Base-by-base conservation (phyloP, 2,329 filamentous ascomycete species). In the Hansfordia pulvinata region DNA sequence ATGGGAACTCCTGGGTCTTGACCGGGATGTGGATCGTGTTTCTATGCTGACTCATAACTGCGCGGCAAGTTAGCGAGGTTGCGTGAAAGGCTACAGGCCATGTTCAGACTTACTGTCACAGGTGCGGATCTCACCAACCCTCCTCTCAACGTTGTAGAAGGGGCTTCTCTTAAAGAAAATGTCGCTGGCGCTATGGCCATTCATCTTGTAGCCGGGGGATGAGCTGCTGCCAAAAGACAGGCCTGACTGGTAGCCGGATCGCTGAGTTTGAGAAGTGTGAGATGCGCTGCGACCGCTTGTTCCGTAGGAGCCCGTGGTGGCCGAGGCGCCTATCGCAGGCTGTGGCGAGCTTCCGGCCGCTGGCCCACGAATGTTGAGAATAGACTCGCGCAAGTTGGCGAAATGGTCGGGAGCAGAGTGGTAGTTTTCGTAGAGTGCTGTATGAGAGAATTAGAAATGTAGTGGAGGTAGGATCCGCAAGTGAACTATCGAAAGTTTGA, bases 121-220 rank as follows among this genome's bases (percentile, higher is more conserved):
- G 29, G 72, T 66, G 21, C 71, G 64, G 11, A 76, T 57, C 6
- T 63, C 56, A 5, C 81, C 71, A 5, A 94, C 52, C 16, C 71
- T 64, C 29, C 71, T 60, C 23, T 75, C 48, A 17, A 88, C 62
- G 8, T 69, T 69, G 44, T 88, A 94, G 50, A 94, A 98, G 0
- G 90, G 88, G 42, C 84, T 93, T 4, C 72, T 51, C 43, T 82
- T 88, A 56, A 63, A 65, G 8, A 48, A 31, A 8, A 40, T 30
- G n/a, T 37, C 42, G n/a, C n/a, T n/a, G n/a, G n/a, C n/a, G n/a
- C n/a, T n/a, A n/a, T n/a, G n/a, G n/a, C n/a, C n/a, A n/a, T n/a
- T n/a, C n/a, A n/a, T n/a, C n/a, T n/a, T n/a, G n/a, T n/a, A n/a
- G n/a, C n/a, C n/a, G n/a, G n/a, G n/a, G n/a, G n/a, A n/a, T n/a